These are phyloP conservation scores for Gaertneriomyces sp. DNA, from an alignment of 192 early-diverging fungal genomes.

Conservation along the genomic window DNA sequence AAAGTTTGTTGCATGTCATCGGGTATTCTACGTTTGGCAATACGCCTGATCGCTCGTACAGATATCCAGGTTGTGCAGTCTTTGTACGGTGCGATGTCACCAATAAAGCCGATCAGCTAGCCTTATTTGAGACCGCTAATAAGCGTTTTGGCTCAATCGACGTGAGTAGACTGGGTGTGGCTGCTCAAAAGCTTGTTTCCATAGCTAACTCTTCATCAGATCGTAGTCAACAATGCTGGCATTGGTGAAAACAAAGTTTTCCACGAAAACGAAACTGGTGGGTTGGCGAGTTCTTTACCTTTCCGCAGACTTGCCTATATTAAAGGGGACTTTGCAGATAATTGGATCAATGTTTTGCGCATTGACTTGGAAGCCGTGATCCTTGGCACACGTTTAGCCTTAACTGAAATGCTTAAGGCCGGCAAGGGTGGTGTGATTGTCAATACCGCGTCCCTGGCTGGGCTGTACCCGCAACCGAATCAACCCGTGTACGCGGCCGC, in stretches of 20 bases:
- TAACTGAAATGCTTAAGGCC: constrained; percentile 52
- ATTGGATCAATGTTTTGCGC: constrained; percentile 60
- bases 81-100: constrained; percentile 66
- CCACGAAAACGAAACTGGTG: constrained; percentile 23
- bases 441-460: constrained; percentile 75
- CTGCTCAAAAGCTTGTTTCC: not conserved
- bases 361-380: constrained; percentile 73
- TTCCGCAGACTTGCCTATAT: not conserved
- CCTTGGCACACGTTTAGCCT: constrained; percentile 67
- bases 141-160: constrained; percentile 53
- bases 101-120: constrained; percentile 61
- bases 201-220: constrained; percentile 10
- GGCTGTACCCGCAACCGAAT: constrained; percentile 41
- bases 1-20: constrained; percentile 6
- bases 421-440: constrained; percentile 63
- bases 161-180: constrained; percentile 14
- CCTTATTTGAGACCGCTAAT: constrained; percentile 56
- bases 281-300: not conserved
- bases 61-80: constrained; percentile 45
- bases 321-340: constrained; percentile 15
- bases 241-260: constrained; percentile 30
- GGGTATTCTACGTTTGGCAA: not conserved
- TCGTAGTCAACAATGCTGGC: constrained; percentile 49
- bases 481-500: constrained; percentile 73
- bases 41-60: not conserved